Conservation (phyloP, 2,329 filamentous ascomycete species). For the Microcera coccophila region DNA sequence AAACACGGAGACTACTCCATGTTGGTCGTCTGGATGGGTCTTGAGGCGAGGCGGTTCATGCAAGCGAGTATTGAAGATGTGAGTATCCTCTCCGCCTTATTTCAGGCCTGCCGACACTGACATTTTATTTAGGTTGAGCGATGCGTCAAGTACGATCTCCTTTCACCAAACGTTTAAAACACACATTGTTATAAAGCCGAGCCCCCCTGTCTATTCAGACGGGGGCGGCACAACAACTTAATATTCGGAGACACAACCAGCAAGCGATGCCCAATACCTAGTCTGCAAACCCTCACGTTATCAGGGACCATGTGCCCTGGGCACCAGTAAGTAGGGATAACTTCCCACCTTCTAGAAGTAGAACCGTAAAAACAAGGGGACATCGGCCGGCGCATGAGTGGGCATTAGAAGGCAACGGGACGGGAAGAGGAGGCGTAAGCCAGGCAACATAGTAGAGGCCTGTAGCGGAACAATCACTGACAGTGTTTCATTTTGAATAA, state of each 20-base stretch:
- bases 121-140: conserved; percentile 61
- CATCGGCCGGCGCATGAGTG: conserved; percentile 15
- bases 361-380: conserved; percentile 6
- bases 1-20: conserved; percentile 75
- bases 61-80: conserved; percentile 87
- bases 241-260: too few species aligned
- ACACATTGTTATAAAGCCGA: too few species aligned
- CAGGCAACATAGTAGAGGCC: too few species aligned
- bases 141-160: conserved; percentile 85
- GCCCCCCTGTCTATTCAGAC: too few species aligned
- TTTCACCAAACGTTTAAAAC: conserved; percentile 76
- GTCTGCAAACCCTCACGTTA: too few species aligned
- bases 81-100: conserved; percentile 34
- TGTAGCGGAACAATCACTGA: too few species aligned
- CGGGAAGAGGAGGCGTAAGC: too few species aligned
- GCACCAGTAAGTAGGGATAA: not conserved
- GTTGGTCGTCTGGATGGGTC: conserved; percentile 84
- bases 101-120: conserved; percentile 4
- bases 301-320: too few species aligned
- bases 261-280: too few species aligned
- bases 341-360: not conserved
- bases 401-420: not conserved
- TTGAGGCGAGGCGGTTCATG: conserved; percentile 84
- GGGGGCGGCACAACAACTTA: too few species aligned
- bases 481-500: too few species aligned